Evolutionary conservation across 73 alveolate genomes (phyloP).

Genomic region (Strombidium stylifer): DNA sequence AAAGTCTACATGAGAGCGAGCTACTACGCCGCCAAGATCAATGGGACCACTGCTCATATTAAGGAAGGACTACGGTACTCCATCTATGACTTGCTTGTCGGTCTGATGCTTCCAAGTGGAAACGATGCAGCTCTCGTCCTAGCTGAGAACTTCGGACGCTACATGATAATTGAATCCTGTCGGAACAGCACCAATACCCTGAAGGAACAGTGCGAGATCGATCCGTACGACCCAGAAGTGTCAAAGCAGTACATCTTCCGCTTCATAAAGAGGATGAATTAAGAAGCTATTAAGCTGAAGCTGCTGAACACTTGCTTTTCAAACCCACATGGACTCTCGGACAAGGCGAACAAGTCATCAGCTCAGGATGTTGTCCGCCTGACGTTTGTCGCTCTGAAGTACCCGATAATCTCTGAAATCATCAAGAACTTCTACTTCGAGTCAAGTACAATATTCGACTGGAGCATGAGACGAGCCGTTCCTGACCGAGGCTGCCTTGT

Average conservation of each 20-base stretch:
- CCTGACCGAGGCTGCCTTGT: too few species aligned
- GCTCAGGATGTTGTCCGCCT: slow-evolving; percentile 13
- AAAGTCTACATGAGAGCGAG: slow-evolving; percentile 30
- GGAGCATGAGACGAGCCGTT: too few species aligned
- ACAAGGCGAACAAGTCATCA: not conserved
- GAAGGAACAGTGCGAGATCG: too few species aligned
- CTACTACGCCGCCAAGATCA: slow-evolving; percentile 39
- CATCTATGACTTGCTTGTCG: slow-evolving; percentile 67
- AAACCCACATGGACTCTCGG: slow-evolving; percentile 49
- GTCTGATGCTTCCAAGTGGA: slow-evolving; percentile 81
- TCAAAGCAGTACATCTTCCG: too few species aligned
- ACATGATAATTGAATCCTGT: too few species aligned
- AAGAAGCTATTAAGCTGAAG: slow-evolving; percentile 18
- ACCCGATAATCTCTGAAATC: too few species aligned
- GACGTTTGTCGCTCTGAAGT: too few species aligned
- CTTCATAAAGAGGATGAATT: slow-evolving; percentile 69
- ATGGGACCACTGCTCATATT: slow-evolving; percentile 80
- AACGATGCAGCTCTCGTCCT: slow-evolving; percentile 76
- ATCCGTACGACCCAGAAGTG: too few species aligned
- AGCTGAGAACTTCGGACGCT: slow-evolving; percentile 66
- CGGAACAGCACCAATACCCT: too few species aligned
- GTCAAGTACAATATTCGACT: too few species aligned
- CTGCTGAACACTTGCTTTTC: slow-evolving; percentile 28
- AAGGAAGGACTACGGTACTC: slow-evolving; percentile 56
- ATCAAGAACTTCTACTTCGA: too few species aligned